Percentiles rank a stretch among this genome's conserved stretches.
Evolutionary conservation across 202 grass and related monocot genomes (phyloP).

Genomic region (Setaria italica): DNA sequence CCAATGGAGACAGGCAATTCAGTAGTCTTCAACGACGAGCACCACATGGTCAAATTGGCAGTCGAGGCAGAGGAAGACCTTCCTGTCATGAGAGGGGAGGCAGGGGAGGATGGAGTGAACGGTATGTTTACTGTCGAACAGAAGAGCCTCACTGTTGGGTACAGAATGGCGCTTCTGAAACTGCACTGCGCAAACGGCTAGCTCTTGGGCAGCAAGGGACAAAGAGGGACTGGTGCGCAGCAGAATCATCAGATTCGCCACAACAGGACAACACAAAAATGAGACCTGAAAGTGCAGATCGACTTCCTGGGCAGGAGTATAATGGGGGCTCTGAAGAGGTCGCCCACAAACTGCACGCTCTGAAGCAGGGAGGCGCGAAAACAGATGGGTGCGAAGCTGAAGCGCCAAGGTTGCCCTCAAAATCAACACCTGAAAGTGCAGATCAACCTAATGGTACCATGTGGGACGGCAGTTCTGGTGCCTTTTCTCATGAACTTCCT

Average conservation of each 20-base stretch:
- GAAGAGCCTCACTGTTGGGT: conserved; percentile 19
- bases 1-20: conserved; percentile 28
- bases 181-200: not conserved
- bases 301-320: not conserved
- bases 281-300: conserved; percentile 29
- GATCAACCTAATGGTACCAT: not conserved
- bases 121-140: conserved; percentile 22
- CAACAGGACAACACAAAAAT: conserved; percentile 45
- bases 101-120: conserved; percentile 33
- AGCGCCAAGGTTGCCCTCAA: conserved; percentile 17
- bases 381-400: conserved; percentile 37
- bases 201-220: conserved; percentile 34
- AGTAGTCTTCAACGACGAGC: not conserved
- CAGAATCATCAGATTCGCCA: conserved; percentile 54
- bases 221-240: conserved; percentile 48
- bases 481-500: conserved; percentile 1
- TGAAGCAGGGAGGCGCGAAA: not conserved
- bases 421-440: conserved; percentile 1
- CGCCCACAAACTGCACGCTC: not conserved
- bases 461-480: conserved; percentile 22
- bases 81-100: conserved; percentile 31
- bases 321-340: conserved; percentile 7
- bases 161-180: conserved; percentile 20
- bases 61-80: conserved; percentile 26
- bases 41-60: conserved; percentile 25